phyloP scores from a whole-genome alignment of 2,329 filamentous ascomycete species.

The Fusarium humuli region DNA sequence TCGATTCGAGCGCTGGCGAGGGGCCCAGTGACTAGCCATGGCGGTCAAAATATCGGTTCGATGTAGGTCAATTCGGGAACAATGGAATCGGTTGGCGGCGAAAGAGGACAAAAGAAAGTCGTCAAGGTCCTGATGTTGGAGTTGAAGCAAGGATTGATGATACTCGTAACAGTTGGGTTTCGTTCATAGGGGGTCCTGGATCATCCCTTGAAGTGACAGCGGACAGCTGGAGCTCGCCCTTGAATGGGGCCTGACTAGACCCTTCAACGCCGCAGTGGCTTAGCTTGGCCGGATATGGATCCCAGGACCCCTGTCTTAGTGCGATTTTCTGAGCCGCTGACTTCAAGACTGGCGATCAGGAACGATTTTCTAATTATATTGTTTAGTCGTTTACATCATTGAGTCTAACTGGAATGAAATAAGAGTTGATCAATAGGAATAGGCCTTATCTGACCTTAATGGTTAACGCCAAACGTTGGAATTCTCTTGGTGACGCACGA shows the following conservation, averaged over 20 bases:
- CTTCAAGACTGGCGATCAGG: conserved; percentile 15
- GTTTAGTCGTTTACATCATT: conserved; percentile 1
- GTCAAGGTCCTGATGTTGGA: conserved; percentile 6
- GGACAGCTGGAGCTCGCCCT: conserved; percentile 31
- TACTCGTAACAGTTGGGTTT: conserved; percentile 15
- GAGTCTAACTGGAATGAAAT: conserved; percentile 3
- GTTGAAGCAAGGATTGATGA: conserved; percentile 37
- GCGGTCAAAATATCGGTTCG: conserved; percentile 12
- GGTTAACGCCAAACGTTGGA: neutral
- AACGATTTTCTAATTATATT: neutral
- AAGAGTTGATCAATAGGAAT: neutral
- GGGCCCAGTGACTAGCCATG: conserved; percentile 45
- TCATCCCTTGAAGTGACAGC: conserved; percentile 38
- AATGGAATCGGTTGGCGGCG: neutral
- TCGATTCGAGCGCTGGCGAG: conserved; percentile 46
- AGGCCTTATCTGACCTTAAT: neutral
- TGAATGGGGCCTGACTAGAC: conserved; percentile 13
- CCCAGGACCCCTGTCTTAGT: conserved; percentile 24
- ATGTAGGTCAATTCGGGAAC: neutral
- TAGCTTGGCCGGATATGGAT: conserved; percentile 34
- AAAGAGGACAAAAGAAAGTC: conserved; percentile 22
- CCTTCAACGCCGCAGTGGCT: conserved; percentile 40
- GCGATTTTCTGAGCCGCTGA: conserved; percentile 6
- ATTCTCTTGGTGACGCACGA: neutral
- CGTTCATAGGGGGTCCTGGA: conserved; percentile 33